Evolutionary conservation across 2,329 filamentous ascomycete genomes (phyloP), one percentile per base, ranked within the genome.

Genomic region (Fusarium sp.): DNA sequence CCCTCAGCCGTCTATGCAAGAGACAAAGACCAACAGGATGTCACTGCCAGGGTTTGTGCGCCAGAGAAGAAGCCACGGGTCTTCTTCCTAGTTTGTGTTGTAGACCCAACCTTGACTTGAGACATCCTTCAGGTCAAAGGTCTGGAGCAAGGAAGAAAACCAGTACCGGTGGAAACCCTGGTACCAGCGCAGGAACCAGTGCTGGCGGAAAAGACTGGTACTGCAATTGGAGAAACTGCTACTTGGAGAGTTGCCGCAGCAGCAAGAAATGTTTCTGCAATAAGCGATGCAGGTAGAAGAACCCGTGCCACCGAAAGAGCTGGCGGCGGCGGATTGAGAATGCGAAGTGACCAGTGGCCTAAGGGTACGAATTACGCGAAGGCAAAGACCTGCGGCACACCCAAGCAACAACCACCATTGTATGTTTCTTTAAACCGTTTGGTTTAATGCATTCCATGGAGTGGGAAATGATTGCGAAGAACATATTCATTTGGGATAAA

Each of bases 1-100:
- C 41, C 11, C 31, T 43, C 58, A 40, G 51, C 57, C 13, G 36
- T 52, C 51, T 40, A 63, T 69, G 57, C 54, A 63, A 31, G 71
- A 75, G 67, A 75, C 35, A 17, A 63, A 73, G 57, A 55, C 56
- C 25, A 50, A 45, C 25, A 67, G 59, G 7, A 33, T 66, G 23
- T 54, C 68, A 5, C 59, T 78, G 20, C 71, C 77, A 14, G 62
- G 42, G 33, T 77, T 79, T 61, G 64, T 75, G 25, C 74, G 76
- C 10, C 69, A 76, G 40, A 71, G 76, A 31, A 76, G 58, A 42
- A 67, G 70, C 21, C 65, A 71, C 14, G 37, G 61, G 9, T 63
- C 67, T 4, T 63, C 64, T 23, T 68, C 65, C 9, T 57, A 67
- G 20, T 25, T 21, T 27, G 23, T 11, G 11, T 5, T 14, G 29